Evolutionary conservation across 345 rosid genomes (phyloP), one percentile per base, ranked within the genome.

Genomic region (Litchi chinensis): DNA sequence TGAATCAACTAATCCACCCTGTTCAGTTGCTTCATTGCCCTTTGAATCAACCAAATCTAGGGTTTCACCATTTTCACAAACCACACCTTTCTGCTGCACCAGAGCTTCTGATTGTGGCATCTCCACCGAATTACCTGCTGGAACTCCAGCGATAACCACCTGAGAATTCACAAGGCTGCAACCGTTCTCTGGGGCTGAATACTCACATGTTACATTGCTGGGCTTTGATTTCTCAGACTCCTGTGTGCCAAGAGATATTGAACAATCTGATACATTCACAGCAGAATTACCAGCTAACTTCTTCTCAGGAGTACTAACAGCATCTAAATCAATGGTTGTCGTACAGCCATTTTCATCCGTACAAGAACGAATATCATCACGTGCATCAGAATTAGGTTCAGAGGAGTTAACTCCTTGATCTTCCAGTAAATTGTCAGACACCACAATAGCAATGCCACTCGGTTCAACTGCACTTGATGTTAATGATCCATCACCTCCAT

Each of bases 221-320:
- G 50, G 80, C 74, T 84, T 83, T 64, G 83, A 76, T 32, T 62
- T 76, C 63, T 82, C 80, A 75, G 79, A 86, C 77, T 77, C 83
- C 56, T 73, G 24, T 28, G 83, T 77, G 72, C 75, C 60, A 77
- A 48, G 77, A 83, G 77, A 81, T 24, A 59, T 26, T 56, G 84
- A 78, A 76, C 82, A 83, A 79, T 87, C 89, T 19, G 88, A 79
- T 70, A 81, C 75, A 82, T 78, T 86, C 70, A 82, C 77, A 74
- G 74, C 43, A 78, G 88, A 80, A 73, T 85, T 86, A 68, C 83
- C 81, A 60, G 78, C 74, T 73, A 74, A 81, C 76, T 78, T 83
- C 78, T 85, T 86, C 79, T 65, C 70, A 6, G 87, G 87, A 76
- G 81, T 77, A 82, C 73, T 79, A 67, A 73, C 70, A 63, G 68